phyloP scores from a whole-genome alignment of 2,329 filamentous ascomycete genomes.

The Talaromyces marneffei region DNA sequence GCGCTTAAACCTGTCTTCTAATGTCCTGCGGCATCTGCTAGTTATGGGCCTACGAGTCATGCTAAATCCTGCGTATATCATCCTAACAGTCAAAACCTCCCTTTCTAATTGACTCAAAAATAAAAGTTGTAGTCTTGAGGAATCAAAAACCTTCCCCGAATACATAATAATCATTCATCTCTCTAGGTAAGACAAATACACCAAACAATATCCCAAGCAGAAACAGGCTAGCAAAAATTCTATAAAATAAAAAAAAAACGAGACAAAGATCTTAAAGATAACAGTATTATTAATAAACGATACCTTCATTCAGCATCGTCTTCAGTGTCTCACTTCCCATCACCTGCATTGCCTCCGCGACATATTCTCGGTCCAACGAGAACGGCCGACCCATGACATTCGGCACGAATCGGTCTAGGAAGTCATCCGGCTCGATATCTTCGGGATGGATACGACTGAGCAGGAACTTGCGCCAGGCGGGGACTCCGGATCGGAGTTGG shows the following conservation, averaged over 20 bases:
- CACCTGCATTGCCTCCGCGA: not conserved
- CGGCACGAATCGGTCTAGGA: constrained; percentile 97
- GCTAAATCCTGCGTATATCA: too few species aligned
- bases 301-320: not conserved
- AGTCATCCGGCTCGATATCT: constrained; percentile 90
- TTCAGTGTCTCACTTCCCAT: not conserved
- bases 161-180: too few species aligned
- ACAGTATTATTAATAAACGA: not conserved
- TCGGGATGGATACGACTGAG: constrained; percentile 93
- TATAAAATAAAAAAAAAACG: too few species aligned
- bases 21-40: not conserved
- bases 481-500: constrained; percentile 93
- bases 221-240: not conserved
- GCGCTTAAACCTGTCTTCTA: not conserved
- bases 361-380: not conserved
- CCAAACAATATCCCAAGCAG: not conserved
- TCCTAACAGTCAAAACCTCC: too few species aligned
- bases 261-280: too few species aligned
- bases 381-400: constrained; percentile 98
- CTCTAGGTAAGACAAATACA: not conserved
- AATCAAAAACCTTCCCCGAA: too few species aligned
- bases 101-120: too few species aligned
- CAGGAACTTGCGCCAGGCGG: not conserved
- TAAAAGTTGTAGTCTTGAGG: too few species aligned
- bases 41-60: not conserved